Conservation (phyloP, 495 filamentous ascomycete species). For the Neurospora pannonica region DNA sequence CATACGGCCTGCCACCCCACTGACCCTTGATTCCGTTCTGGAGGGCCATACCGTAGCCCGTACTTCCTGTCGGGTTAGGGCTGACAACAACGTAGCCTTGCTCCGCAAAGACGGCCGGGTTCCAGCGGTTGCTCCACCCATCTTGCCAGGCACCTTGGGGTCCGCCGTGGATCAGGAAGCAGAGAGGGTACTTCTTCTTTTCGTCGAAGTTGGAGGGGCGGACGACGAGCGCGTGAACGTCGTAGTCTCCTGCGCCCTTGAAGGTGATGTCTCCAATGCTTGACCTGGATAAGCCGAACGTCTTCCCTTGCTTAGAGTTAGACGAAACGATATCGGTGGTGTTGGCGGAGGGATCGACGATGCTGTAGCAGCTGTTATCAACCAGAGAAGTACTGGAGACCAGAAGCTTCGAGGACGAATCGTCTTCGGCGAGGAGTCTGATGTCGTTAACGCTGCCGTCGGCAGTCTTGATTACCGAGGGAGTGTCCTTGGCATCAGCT, state of each 20-base stretch:
- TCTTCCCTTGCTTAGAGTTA: conserved; percentile 53
- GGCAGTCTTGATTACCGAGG: conserved; percentile 44
- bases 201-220: conserved; percentile 72
- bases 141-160: conserved; percentile 82
- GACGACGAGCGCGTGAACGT: conserved; percentile 70
- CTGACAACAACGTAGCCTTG: conserved; percentile 81
- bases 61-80: conserved; percentile 85
- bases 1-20: conserved; percentile 75
- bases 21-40: conserved; percentile 64
- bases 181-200: conserved; percentile 67
- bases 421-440: conserved; percentile 38
- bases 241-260: conserved; percentile 36
- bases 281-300: conserved; percentile 54
- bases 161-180: conserved; percentile 80
- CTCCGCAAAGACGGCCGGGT: conserved; percentile 82
- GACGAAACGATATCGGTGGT: conserved; percentile 49
- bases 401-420: conserved; percentile 46
- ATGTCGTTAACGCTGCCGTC: conserved; percentile 53
- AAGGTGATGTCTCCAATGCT: conserved; percentile 69
- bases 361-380: conserved; percentile 59
- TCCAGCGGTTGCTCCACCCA: conserved; percentile 83
- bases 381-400: conserved; percentile 56
- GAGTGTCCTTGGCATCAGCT: conserved; percentile 39
- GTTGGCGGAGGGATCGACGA: conserved; percentile 44
- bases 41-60: conserved; percentile 73